Conservation (phyloP, 23 red algal species). For the Rhodosorus marinus region DNA sequence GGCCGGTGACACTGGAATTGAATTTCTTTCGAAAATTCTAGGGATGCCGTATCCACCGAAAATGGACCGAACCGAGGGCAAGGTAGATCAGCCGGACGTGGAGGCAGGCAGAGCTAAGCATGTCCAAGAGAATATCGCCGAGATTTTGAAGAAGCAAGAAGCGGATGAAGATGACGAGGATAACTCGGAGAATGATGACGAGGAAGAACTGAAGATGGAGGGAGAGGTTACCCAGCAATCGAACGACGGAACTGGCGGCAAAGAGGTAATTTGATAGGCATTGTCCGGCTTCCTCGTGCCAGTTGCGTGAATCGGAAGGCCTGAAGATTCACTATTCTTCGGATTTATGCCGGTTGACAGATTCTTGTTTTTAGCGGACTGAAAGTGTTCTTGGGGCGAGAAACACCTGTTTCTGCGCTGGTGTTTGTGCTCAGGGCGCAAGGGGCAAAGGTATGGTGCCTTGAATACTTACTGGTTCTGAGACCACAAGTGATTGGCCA, state of each 20-base stretch:
- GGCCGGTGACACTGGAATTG: too few species aligned
- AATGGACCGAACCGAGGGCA: too few species aligned
- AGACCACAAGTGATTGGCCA: too few species aligned
- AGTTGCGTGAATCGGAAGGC: too few species aligned
- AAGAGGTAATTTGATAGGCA: neutral
- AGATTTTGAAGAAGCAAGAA: neutral
- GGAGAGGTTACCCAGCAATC: neutral
- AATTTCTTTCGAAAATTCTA: too few species aligned
- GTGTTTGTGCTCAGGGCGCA: constrained; percentile 58
- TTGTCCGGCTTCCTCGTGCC: too few species aligned
- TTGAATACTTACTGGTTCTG: too few species aligned
- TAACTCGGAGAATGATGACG: constrained; percentile 8
- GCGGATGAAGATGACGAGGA: neutral
- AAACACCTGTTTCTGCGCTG: constrained; percentile 51
- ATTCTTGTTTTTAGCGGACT: constrained; percentile 31
- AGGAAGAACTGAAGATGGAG: neutral
- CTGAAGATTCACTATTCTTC: too few species aligned
- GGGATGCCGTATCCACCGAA: too few species aligned
- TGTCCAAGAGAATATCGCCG: neutral
- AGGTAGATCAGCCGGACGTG: too few species aligned
- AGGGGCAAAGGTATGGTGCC: constrained; percentile 17
- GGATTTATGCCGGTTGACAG: too few species aligned
- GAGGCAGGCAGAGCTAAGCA: too few species aligned
- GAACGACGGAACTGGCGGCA: neutral
- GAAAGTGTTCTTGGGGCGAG: constrained; percentile 55